These are phyloP conservation scores for Kernera saxatilis DNA, from an alignment of 345 rosid species.

Conservation along the genomic window DNA sequence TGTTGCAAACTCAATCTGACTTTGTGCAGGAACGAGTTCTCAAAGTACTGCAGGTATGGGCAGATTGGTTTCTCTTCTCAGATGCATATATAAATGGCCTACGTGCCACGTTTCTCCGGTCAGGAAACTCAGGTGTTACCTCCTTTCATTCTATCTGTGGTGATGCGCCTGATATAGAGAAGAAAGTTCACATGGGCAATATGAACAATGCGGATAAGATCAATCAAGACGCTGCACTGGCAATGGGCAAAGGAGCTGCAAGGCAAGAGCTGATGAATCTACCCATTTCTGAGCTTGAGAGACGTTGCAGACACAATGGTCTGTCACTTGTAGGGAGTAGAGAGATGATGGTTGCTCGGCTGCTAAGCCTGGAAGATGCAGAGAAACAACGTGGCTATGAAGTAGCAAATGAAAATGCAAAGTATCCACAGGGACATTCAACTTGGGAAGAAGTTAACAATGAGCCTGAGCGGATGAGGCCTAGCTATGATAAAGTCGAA, in stretches of 20 bases:
- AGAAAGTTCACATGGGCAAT: constrained; percentile 42
- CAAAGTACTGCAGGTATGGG: constrained; percentile 91
- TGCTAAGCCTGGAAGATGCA: constrained; percentile 79
- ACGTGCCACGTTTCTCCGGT: constrained; percentile 78
- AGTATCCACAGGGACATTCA: constrained; percentile 42
- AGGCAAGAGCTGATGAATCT: constrained; percentile 67
- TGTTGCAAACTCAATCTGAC: constrained; percentile 4
- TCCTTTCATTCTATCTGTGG: constrained; percentile 73
- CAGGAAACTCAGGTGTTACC: constrained; percentile 67
- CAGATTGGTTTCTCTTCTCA: constrained; percentile 93
- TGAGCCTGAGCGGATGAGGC: constrained; percentile 33
- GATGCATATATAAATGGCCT: constrained; percentile 91
- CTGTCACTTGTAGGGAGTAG: constrained; percentile 85
- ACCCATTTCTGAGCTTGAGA: constrained; percentile 74
- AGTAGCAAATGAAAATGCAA: constrained; percentile 59
- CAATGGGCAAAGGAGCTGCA: constrained; percentile 85
- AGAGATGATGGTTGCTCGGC: constrained; percentile 81
- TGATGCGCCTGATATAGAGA: constrained; percentile 67
- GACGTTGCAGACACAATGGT: constrained; percentile 89
- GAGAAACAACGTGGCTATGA: constrained; percentile 78
- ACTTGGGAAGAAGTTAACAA: constrained; percentile 42
- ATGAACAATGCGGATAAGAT: constrained; percentile 39
- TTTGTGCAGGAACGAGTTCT: constrained; percentile 73
- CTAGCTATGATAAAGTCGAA: constrained; percentile 39
- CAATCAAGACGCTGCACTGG: constrained; percentile 77